Conservation (phyloP, 2,329 filamentous ascomycete species). For the Sclerotinia trifoliorum region DNA sequence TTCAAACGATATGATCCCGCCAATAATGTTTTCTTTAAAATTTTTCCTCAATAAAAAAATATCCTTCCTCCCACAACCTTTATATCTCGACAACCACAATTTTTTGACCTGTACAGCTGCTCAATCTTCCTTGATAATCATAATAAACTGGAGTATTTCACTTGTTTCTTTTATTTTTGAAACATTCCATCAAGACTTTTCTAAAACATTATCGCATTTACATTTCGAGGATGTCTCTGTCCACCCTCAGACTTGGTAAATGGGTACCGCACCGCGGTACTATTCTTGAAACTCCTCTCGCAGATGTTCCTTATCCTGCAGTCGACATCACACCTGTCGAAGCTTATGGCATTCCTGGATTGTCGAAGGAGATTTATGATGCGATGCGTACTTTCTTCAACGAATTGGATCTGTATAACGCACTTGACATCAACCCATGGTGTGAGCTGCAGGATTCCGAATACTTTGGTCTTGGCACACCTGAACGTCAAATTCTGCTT, state of each 20-base stretch:
- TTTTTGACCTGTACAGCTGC: background rate
- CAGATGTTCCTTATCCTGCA: slow-evolving; percentile 12
- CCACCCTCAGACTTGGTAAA: background rate
- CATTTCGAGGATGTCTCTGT: slow-evolving; percentile 14
- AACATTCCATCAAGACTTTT: background rate
- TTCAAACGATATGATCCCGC: background rate
- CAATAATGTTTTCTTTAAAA: slow-evolving; percentile 1
- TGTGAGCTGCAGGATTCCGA: background rate
- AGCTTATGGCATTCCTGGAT: background rate
- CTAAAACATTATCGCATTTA: slow-evolving; percentile 5
- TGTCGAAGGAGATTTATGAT: background rate
- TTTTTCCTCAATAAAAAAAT: background rate
- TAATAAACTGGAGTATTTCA: background rate
- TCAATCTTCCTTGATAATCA: background rate
- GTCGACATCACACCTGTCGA: background rate
- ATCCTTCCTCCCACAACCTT: no score
- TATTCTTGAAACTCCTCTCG: slow-evolving; percentile 11
- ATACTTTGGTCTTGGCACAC: background rate
- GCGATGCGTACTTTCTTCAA: background rate
- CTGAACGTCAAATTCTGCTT: slow-evolving; percentile 12
- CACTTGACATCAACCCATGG: background rate
- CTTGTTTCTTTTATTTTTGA: background rate
- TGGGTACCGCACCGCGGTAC: background rate
- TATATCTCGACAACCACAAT: background rate
- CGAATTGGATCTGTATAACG: background rate